Base-by-base conservation (phyloP, 768 basidiomycete genomes). In the Termitomyces sp. region DNA sequence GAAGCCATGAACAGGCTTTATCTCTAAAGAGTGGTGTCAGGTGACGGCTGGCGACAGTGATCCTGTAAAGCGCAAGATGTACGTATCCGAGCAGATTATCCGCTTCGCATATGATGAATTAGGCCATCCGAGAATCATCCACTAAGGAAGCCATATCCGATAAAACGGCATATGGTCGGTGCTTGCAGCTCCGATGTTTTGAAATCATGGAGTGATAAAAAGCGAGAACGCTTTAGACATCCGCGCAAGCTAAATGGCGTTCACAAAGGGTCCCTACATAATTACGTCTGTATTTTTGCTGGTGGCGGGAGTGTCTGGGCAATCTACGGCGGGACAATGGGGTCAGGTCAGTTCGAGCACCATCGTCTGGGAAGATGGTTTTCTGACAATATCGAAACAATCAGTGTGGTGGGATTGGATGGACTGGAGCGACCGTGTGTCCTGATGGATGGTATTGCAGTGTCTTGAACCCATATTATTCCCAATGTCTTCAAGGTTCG, bases 341-440 rank as follows among this genome's bases (percentile, higher is more conserved):
- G 77, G 76, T 5, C 78, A 79, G 72, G 77, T 76, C 56, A 63
- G 67, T 54, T 63, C 42, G n/a, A 38, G 20, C 33, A 46, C n/a
- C 49, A 35, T 15, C 52, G 20, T 5, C 22, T 33, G 24, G 5
- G 8, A 24, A 20, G 35, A 33, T 51, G 24, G 18, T 44, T 45
- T 12, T 11, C 64, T 45, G 42, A 50, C 32, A n/a, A 35, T 54
- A 44, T 35, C 28, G n/a, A 20, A 58, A 50, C 42, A 24, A 11
- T n/a, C 58, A 85, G 83, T 85, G 84, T 63, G 82, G 83, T 50
- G 82, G 83, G 8, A 75, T 72, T 54, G 81, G 80, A 3, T 85
- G 81, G 80, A 69, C 77, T 8, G 84, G 84, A 13, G 71, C 83
- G 8, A 85, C 83, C 4, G 68, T 71, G 3, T 87, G 84, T 61